Evolutionary conservation across 1,284 basidiomycete species (phyloP).

Genomic region (Kwoniella shivajii): DNA sequence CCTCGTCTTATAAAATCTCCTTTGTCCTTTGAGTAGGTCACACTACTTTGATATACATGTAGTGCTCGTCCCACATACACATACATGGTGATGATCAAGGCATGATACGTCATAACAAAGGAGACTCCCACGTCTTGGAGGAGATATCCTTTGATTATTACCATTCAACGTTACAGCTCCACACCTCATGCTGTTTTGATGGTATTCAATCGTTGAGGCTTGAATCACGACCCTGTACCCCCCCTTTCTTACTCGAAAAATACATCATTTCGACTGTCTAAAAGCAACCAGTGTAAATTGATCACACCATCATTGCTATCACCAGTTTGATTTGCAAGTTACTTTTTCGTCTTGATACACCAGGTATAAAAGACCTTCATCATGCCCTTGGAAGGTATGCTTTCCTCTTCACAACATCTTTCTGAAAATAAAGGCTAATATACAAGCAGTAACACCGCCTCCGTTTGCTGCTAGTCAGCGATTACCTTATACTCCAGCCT

Average conservation of each 20-base stretch:
- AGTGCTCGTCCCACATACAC: too few species aligned
- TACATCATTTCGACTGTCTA: not conserved
- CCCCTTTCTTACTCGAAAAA: not conserved
- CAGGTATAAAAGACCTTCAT: not conserved
- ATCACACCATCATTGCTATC: constrained; percentile 1
- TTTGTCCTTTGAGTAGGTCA: too few species aligned
- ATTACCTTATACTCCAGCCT: constrained; percentile 36
- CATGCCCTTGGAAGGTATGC: constrained; percentile 28
- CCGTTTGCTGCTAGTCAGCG: constrained; percentile 31
- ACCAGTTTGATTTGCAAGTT: not conserved
- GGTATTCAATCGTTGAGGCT: too few species aligned
- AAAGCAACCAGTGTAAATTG: not conserved
- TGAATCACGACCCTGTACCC: too few species aligned
- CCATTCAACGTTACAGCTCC: not conserved
- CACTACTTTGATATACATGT: too few species aligned
- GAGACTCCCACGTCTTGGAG: not conserved
- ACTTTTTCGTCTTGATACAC: too few species aligned
- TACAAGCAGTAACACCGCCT: constrained; percentile 27
- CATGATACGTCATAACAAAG: not conserved
- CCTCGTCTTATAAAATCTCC: too few species aligned
- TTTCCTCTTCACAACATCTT: not conserved
- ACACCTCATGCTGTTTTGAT: not conserved
- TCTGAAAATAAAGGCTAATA: not conserved
- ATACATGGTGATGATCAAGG: too few species aligned
- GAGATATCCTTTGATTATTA: not conserved